A percentile compares a stretch with the other conserved stretches of the same genome.
These are phyloP conservation scores for Pichia cephalocereana DNA, from an alignment of 805 yeast genomes.

Conservation along the genomic window DNA sequence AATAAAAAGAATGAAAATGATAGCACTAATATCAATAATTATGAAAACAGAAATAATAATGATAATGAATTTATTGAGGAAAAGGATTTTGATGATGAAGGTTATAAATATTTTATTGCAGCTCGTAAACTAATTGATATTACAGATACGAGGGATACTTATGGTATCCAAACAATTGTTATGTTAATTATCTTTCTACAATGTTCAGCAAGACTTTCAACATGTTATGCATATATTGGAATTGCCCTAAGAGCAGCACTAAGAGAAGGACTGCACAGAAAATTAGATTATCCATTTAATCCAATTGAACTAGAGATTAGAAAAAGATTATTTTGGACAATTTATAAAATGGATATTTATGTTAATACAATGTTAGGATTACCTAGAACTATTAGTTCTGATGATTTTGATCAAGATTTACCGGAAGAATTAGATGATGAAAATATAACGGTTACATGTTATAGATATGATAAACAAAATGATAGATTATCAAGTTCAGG, in stretches of 20 bases:
- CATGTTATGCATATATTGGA: conserved; percentile 86
- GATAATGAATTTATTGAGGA: conserved; percentile 14
- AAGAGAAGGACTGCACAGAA: conserved; percentile 76
- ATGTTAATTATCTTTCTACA: conserved; percentile 81
- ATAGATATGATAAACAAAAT: conserved; percentile 32
- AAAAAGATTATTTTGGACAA: conserved; percentile 81
- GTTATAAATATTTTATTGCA: conserved; percentile 69
- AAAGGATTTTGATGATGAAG: conserved; percentile 57
- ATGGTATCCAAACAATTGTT: conserved; percentile 76
- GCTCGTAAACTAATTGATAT: conserved; percentile 75
- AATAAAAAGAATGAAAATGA: conserved; percentile 16
- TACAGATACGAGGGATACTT: conserved; percentile 73
- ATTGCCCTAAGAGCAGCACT: conserved; percentile 76
- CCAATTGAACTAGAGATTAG: conserved; percentile 78
- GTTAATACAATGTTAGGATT: conserved; percentile 80
- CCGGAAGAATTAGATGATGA: conserved; percentile 85
- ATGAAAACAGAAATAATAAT: not conserved
- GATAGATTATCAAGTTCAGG: conserved; percentile 60
- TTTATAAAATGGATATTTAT: conserved; percentile 84
- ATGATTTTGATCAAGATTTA: conserved; percentile 79
- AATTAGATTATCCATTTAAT: conserved; percentile 51
- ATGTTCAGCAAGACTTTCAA: conserved; percentile 78
- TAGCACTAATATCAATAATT: conserved; percentile 13
- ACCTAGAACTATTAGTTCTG: conserved; percentile 67
- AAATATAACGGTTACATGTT: conserved; percentile 61